A percentile compares a stretch with the other conserved stretches of the same genome.
Conservation (phyloP, 345 rosid genomes). For the Noccaea bulbosa region DNA sequence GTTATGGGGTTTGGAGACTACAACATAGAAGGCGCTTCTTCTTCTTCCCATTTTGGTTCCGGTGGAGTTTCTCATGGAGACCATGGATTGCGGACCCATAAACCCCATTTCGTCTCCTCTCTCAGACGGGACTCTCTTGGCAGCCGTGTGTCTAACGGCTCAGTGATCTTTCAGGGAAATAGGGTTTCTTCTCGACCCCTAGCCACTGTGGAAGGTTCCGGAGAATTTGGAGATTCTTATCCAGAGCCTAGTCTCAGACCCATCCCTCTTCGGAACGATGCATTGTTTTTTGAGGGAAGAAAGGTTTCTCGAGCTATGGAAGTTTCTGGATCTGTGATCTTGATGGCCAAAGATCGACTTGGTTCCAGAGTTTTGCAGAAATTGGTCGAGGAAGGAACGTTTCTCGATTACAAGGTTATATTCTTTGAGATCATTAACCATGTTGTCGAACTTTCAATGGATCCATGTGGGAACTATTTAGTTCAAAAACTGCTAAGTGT, state of each 20-base stretch:
- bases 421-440: constrained; percentile 49
- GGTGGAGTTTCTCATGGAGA: constrained; percentile 41
- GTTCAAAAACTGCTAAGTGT: constrained; percentile 55
- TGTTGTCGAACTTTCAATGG: constrained; percentile 52
- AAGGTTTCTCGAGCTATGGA: constrained; percentile 44
- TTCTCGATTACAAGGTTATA: constrained; percentile 42
- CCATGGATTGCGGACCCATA: too few species aligned
- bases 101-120: constrained; percentile 37
- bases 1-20: constrained; percentile 41
- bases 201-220: too few species aligned
- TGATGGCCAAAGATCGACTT: constrained; percentile 59
- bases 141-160: constrained; percentile 15
- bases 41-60: constrained; percentile 38
- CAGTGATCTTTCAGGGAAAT: constrained; percentile 38
- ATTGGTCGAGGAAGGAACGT: constrained; percentile 48
- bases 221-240: too few species aligned
- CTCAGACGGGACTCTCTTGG: background rate
- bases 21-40: constrained; percentile 29
- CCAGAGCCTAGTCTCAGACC: constrained; percentile 41
- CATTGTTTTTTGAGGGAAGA: constrained; percentile 33
- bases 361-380: constrained; percentile 48
- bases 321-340: constrained; percentile 46
- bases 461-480: constrained; percentile 65
- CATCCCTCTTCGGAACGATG: background rate
- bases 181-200: too few species aligned